A percentile compares a stretch with the other conserved stretches of the same genome.
Conservation (phyloP, 768 basidiomycete species). For the Pilatotrama ljubarskyi region DNA sequence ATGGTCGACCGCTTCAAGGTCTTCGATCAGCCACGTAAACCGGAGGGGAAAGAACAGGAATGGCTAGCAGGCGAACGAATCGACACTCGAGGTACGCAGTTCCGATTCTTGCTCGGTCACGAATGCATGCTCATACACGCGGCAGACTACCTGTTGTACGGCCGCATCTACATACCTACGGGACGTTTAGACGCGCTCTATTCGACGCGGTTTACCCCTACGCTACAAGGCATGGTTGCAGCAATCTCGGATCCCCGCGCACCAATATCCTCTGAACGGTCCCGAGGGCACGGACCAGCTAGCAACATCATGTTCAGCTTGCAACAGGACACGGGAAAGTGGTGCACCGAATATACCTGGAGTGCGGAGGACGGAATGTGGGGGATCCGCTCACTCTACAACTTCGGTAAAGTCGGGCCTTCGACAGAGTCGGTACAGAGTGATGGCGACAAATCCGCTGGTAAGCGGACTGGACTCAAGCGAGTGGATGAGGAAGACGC, state of each 20-base stretch:
- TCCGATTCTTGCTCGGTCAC: not conserved
- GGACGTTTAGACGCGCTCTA: slow-evolving; percentile 89
- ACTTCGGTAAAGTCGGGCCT: slow-evolving; percentile 75
- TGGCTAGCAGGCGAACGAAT: slow-evolving; percentile 82
- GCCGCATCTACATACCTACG: slow-evolving; percentile 86
- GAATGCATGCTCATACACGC: slow-evolving; percentile 25
- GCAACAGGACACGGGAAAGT: slow-evolving; percentile 90
- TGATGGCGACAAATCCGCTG: slow-evolving; percentile 27
- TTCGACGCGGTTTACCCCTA: slow-evolving; percentile 76
- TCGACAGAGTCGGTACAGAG: slow-evolving; percentile 38
- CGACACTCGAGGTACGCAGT: slow-evolving; percentile 65
- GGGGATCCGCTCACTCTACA: slow-evolving; percentile 85
- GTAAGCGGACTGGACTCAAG: slow-evolving; percentile 38
- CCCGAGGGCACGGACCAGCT: slow-evolving; percentile 40
- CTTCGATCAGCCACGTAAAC: slow-evolving; percentile 77
- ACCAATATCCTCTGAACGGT: slow-evolving; percentile 42
- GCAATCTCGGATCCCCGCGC: slow-evolving; percentile 82
- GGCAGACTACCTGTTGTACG: slow-evolving; percentile 91
- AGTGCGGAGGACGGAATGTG: slow-evolving; percentile 94
- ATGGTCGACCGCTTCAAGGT: slow-evolving; percentile 88
- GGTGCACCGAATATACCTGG: slow-evolving; percentile 93
- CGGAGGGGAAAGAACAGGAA: slow-evolving; percentile 76
- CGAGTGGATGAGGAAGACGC: slow-evolving; percentile 96
- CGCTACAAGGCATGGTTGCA: slow-evolving; percentile 79
- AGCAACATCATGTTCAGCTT: slow-evolving; percentile 81